Evolutionary conservation across 1,284 basidiomycete genomes (phyloP).

Genomic region (Tremellales sp.): DNA sequence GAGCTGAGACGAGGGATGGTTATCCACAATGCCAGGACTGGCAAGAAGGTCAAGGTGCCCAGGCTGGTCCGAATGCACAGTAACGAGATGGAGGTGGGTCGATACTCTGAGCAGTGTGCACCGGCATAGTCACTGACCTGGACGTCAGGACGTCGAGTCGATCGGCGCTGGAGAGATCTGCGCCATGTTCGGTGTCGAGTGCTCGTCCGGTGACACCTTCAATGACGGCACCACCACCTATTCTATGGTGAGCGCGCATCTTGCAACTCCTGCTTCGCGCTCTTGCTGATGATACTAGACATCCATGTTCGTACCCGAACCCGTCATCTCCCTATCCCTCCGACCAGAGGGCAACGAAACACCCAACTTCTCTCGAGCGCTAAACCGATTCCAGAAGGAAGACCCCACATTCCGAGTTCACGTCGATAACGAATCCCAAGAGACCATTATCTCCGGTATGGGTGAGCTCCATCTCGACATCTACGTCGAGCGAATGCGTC

Average conservation of each 20-base stretch:
- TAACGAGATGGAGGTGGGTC: constrained; percentile 90
- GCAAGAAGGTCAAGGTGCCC: constrained; percentile 98
- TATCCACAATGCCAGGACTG: constrained; percentile 91
- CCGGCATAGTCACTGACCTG: constrained; percentile 1
- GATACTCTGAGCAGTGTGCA: not conserved
- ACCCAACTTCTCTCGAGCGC: constrained; percentile 91
- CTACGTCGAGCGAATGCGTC: constrained; percentile 97
- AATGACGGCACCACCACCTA: constrained; percentile 82
- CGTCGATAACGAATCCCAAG: constrained; percentile 88
- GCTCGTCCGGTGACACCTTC: constrained; percentile 97
- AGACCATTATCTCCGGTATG: constrained; percentile 99
- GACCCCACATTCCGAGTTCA: constrained; percentile 99
- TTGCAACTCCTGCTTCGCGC: too few species aligned
- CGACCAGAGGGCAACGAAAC: constrained; percentile 89
- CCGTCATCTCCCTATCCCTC: constrained; percentile 93
- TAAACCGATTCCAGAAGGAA: constrained; percentile 98
- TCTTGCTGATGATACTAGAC: constrained; percentile 60
- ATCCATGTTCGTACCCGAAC: constrained; percentile 98
- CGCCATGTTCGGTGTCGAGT: constrained; percentile 99
- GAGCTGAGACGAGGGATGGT: constrained; percentile 76
- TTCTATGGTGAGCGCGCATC: constrained; percentile 68
- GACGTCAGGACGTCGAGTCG: constrained; percentile 73
- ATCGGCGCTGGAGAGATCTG: constrained; percentile 99
- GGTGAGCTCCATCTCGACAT: constrained; percentile 98
- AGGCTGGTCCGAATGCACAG: constrained; percentile 96